Base-by-base conservation (phyloP, 805 yeast species). In the Lipomyces chichibuensis region DNA sequence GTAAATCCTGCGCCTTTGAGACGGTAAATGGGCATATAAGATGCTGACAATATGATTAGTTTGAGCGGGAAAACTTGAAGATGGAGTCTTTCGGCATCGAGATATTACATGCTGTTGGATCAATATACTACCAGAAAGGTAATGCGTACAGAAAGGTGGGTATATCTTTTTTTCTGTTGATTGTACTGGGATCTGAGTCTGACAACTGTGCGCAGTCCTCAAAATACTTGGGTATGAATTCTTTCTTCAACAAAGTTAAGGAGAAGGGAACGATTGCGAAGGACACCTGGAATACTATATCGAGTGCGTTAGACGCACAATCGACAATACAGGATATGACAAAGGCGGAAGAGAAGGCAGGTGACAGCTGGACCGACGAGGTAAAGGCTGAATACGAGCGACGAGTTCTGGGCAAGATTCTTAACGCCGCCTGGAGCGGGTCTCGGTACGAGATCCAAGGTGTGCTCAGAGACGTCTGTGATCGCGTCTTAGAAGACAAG, bases 41-140 rank as follows among this genome's bases (percentile, higher is more conserved):
- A 52, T 43, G 39, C 23, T 39, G 27, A 35, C 64, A 29, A 20
- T 39, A 17, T 23, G 7, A 46, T 4, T 32, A 65, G 62, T 64
- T 62, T 25, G 98, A 95, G 77, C 97, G 96, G 17, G 95, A 93
- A 75, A 90, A 90, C 69, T 81, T 95, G 75, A 95, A 95, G 77
- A 86, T 92, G 84, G 99, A 95, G 82, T 91, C 97, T 63, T 95
- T 95, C 80, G 99, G 99, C 14, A 79, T 94, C 60, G 97, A 94
- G 78, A 82, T 95, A 60, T 80, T 94, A 71, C 84, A 81, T 66
- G 84, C 94, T 23, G 89, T 95, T 69, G 98, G 98, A 23, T 84
- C 84, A 67, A 85, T 91, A 4, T 95, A 95, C 78, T 83, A 83
- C 64, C 82, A 84, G 46, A 92, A 92, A 75, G 96, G 96, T 2